These are phyloP conservation scores for Quercus engelmannii DNA, from an alignment of 306 rosid species.

Conservation along the genomic window DNA sequence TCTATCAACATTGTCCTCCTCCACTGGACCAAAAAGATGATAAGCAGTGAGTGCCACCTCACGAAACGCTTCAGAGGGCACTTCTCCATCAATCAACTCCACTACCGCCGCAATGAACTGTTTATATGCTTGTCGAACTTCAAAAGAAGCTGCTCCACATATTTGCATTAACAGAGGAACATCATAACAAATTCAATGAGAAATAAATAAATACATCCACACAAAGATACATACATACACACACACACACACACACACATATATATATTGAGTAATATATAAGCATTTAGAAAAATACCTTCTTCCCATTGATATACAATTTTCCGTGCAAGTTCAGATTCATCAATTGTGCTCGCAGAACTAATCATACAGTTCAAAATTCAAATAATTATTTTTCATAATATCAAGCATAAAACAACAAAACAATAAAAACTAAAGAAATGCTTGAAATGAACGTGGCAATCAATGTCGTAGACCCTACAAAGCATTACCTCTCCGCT, in stretches of 20 bases:
- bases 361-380: conserved; percentile 13
- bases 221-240: neutral
- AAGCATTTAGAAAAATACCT: conserved; percentile 25
- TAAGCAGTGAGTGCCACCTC: conserved; percentile 55
- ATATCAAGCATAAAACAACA: neutral
- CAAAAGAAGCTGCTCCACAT: conserved; percentile 39
- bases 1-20: conserved; percentile 25
- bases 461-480: neutral
- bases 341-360: conserved; percentile 33
- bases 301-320: conserved; percentile 50
- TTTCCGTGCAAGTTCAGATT: conserved; percentile 50
- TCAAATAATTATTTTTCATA: neutral
- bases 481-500: neutral
- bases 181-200: neutral
- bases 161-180: neutral
- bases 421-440: neutral
- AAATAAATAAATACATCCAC: neutral
- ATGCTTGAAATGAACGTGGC: neutral
- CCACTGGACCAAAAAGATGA: conserved; percentile 32
- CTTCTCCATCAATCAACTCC: conserved; percentile 78
- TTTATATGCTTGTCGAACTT: conserved; percentile 51
- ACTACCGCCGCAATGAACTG: conserved; percentile 76
- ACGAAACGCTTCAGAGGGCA: conserved; percentile 79
- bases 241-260: neutral
- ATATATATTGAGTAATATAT: neutral